phyloP scores from a whole-genome alignment of 2,329 filamentous ascomycete species.

The Pochonia chlamydosporia region DNA sequence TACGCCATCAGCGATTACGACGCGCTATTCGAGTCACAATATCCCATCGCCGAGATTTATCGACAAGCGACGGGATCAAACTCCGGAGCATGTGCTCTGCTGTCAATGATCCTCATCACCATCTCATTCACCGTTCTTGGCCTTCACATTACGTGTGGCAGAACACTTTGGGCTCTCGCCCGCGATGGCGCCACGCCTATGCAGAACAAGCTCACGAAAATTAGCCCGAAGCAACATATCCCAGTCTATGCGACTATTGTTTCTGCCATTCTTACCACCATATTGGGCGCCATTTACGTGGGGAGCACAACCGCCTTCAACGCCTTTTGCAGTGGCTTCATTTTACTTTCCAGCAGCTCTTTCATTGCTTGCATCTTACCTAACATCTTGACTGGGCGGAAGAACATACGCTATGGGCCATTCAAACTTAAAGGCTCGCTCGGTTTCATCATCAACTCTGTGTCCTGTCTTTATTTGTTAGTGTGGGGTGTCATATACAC shows the following conservation, averaged over 20 bases:
- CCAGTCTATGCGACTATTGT: conserved; percentile 36
- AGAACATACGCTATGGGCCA: conserved; percentile 41
- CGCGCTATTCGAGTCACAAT: conserved; percentile 41
- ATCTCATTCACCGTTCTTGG: conserved; percentile 30
- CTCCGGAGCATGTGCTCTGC: conserved; percentile 44
- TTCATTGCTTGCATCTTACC: conserved; percentile 61
- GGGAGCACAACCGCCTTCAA: conserved; percentile 62
- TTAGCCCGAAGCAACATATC: not conserved
- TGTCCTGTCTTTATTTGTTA: conserved; percentile 52
- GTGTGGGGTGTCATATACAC: conserved; percentile 60
- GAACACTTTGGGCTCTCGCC: conserved; percentile 34
- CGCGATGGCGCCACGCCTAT: conserved; percentile 33
- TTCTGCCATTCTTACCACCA: conserved; percentile 37
- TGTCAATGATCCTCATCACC: conserved; percentile 33
- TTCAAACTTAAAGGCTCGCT: conserved; percentile 47
- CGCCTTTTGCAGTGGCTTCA: conserved; percentile 52
- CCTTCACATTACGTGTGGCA: conserved; percentile 31
- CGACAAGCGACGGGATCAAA: conserved; percentile 48
- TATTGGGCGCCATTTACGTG: conserved; percentile 60
- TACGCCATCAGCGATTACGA: conserved; percentile 54
- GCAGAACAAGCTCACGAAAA: conserved; percentile 18
- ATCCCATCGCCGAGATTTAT: conserved; percentile 64
- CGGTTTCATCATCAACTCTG: conserved; percentile 45
- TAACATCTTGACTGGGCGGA: conserved; percentile 38
- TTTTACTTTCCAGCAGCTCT: conserved; percentile 15